Conservation (phyloP, 306 rosid genomes). For the Prunus padus region DNA sequence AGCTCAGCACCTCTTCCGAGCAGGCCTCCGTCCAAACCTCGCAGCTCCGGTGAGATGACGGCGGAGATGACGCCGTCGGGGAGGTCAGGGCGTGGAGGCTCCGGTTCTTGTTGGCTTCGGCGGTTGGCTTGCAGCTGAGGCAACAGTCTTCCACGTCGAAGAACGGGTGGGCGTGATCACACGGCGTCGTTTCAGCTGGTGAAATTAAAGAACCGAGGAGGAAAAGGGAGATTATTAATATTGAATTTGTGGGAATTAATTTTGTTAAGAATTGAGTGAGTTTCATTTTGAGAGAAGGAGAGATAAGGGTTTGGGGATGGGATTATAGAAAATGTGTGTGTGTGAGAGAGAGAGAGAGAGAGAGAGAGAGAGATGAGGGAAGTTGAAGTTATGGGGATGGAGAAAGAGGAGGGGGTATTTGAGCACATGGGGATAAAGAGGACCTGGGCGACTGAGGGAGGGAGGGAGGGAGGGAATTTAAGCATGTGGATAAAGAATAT, state of each 20-base stretch:
- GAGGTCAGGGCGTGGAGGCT: conserved; percentile 15
- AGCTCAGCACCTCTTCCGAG: conserved; percentile 59
- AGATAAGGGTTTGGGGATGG: neutral
- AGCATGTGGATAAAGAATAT: conserved; percentile 35
- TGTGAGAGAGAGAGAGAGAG: neutral
- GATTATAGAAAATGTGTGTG: neutral
- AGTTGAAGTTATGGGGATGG: neutral
- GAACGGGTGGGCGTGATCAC: conserved; percentile 19
- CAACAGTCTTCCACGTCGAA: conserved; percentile 29
- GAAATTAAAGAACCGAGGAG: neutral
- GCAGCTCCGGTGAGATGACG: conserved; percentile 27
- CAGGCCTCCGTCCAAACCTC: conserved; percentile 60
- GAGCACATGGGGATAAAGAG: conserved; percentile 23
- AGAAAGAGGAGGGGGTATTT: neutral
- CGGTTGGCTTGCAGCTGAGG: conserved; percentile 14
- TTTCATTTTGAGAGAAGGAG: conserved; percentile 30
- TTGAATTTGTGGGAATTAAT: neutral
- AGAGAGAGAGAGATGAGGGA: neutral
- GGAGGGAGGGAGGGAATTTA: conserved; percentile 5
- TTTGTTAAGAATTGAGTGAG: neutral
- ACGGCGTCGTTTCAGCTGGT: conserved; percentile 17
- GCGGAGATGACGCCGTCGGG: neutral
- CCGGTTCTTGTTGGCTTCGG: conserved; percentile 31
- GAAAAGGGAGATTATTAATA: conserved; percentile 5
- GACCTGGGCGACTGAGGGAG: neutral